These are phyloP conservation scores for Pseudogymnoascus sp. DNA, from an alignment of 2,329 filamentous ascomycete genomes.

Conservation along the genomic window DNA sequence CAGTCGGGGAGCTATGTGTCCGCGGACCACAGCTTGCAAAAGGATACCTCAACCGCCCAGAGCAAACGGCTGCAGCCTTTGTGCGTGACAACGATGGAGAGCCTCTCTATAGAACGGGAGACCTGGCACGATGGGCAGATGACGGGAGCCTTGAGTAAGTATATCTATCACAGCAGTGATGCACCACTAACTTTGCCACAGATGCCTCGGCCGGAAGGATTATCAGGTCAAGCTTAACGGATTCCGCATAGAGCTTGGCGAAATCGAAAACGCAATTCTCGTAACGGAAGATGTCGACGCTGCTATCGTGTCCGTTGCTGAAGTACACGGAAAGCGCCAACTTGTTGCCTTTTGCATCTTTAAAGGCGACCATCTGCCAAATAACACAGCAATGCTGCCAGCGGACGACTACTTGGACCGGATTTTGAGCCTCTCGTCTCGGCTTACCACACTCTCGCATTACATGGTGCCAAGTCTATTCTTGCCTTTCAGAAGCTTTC, in stretches of 20 bases:
- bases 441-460: not conserved
- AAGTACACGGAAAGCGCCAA: conserved; percentile 4
- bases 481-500: not conserved
- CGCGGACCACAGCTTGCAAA: conserved; percentile 9
- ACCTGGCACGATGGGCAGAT: conserved; percentile 26
- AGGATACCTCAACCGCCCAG: conserved; percentile 12
- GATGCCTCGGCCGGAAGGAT: conserved; percentile 44
- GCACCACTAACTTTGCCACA: not conserved
- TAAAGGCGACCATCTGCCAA: not conserved
- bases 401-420: not conserved
- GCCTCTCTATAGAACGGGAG: conserved; percentile 29
- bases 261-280: conserved; percentile 29
- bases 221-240: conserved; percentile 44
- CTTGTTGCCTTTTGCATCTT: conserved; percentile 7
- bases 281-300: conserved; percentile 1
- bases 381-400: conserved; percentile 1
- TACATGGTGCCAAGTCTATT: not conserved
- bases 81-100: conserved; percentile 8
- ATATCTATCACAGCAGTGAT: not conserved
- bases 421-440: not conserved
- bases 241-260: conserved; percentile 38
- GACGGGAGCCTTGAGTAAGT: conserved; percentile 26
- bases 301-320: not conserved
- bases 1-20: conserved; percentile 10
- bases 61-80: conserved; percentile 13